phyloP scores from a whole-genome alignment of 352 stramenopile species.

The Globisporangium perplexum region DNA sequence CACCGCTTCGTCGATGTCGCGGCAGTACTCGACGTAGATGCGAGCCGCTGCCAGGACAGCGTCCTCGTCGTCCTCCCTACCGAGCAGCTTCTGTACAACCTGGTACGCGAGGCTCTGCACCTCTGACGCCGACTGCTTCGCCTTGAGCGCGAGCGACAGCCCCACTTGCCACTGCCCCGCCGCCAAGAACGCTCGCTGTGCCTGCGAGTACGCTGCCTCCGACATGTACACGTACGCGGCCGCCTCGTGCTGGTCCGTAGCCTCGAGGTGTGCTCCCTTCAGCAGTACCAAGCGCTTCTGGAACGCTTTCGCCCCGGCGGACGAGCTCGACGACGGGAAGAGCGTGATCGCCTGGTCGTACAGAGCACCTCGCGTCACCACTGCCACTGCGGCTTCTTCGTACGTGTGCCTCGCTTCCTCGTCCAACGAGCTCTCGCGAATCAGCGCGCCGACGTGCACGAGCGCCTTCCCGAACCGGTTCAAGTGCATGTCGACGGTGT shows the following conservation, averaged over 20 bases:
- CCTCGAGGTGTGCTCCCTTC: constrained; percentile 43
- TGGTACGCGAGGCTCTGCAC: constrained; percentile 40
- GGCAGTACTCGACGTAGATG: constrained; percentile 74
- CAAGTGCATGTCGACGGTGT: constrained; percentile 53
- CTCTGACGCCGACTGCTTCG: constrained; percentile 18
- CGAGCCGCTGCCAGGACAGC: constrained; percentile 31
- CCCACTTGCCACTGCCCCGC: constrained; percentile 60
- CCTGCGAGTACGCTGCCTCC: constrained; percentile 27
- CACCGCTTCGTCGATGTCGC: constrained; percentile 68
- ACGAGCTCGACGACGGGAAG: constrained; percentile 22
- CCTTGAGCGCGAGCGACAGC: constrained; percentile 31
- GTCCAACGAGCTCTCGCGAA: constrained; percentile 17
- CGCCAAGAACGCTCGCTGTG: constrained; percentile 47
- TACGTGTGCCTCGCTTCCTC: constrained; percentile 10
- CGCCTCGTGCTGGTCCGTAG: constrained; percentile 31
- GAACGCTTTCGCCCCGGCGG: constrained; percentile 15
- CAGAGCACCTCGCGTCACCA: constrained; percentile 40
- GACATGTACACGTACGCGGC: constrained; percentile 65
- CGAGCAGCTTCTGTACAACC: constrained; percentile 46
- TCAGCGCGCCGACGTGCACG: constrained; percentile 26
- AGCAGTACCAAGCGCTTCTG: constrained; percentile 32
- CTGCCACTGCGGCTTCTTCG: constrained; percentile 26
- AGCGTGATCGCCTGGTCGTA: constrained; percentile 45
- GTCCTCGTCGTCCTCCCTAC: constrained; percentile 22
- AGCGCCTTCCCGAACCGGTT: constrained; percentile 36